Percentiles rank a stretch among this genome's conserved stretches.
Conservation (phyloP, 176 grass and related monocot species). For the Musa itinerans region DNA sequence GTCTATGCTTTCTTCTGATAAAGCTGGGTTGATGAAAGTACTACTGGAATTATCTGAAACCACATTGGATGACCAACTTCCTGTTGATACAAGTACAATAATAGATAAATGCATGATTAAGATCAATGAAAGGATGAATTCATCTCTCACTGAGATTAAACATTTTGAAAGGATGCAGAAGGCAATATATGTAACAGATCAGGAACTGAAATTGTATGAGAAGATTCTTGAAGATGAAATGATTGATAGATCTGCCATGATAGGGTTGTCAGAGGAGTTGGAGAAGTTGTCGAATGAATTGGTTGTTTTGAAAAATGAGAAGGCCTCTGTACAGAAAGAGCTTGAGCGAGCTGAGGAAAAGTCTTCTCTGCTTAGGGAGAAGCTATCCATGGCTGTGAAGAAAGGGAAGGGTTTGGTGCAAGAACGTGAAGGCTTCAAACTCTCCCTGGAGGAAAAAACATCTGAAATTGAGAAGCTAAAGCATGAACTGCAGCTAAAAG, state of each 20-base stretch:
- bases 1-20: conserved; percentile 43
- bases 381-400: conserved; percentile 92
- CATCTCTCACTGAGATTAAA: conserved; percentile 32
- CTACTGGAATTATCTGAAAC: conserved; percentile 49
- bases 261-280: conserved; percentile 35
- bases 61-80: conserved; percentile 36
- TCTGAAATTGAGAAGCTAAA: conserved; percentile 43
- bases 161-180: conserved; percentile 58
- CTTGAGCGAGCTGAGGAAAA: conserved; percentile 72
- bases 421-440: conserved; percentile 87
- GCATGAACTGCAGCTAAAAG: conserved; percentile 13
- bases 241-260: conserved; percentile 39
- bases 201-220: conserved; percentile 63
- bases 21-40: conserved; percentile 56
- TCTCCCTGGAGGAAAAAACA: conserved; percentile 48
- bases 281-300: conserved; percentile 36
- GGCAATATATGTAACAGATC: conserved; percentile 50
- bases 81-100: conserved; percentile 33
- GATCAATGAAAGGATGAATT: conserved; percentile 41
- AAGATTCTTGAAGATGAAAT: conserved; percentile 77
- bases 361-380: conserved; percentile 85
- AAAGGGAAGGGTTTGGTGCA: conserved; percentile 96
- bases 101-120: conserved; percentile 43
- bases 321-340: conserved; percentile 61
- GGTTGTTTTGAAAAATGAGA: conserved; percentile 61